Evolutionary conservation across 371 early-diverging fungal genomes (phyloP).

Genomic region (Mortierella sp.): DNA sequence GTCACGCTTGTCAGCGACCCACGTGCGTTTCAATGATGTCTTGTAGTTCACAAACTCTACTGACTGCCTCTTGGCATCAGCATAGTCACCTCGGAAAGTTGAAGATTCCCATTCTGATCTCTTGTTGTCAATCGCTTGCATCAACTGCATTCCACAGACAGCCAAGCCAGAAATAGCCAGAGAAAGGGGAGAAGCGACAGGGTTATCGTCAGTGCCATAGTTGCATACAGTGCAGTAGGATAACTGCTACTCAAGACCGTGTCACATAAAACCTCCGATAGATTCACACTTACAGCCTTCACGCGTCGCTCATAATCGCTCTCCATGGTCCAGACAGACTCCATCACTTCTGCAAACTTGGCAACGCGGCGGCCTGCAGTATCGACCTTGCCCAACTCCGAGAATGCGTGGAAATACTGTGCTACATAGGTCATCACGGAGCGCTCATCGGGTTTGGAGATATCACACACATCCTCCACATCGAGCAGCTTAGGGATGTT

Average conservation of each 20-base stretch:
- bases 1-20: conserved; percentile 92
- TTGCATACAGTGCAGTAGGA: not conserved
- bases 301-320: conserved; percentile 91
- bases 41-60: conserved; percentile 86
- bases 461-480: conserved; percentile 96
- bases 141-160: conserved; percentile 54
- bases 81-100: conserved; percentile 72
- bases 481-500: conserved; percentile 93
- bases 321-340: conserved; percentile 88
- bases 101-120: conserved; percentile 76
- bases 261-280: conserved; percentile 34
- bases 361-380: conserved; percentile 92
- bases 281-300: conserved; percentile 26
- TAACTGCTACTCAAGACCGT: not conserved
- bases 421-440: conserved; percentile 99
- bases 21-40: conserved; percentile 79
- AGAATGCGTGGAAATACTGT: conserved; percentile 98
- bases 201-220: not conserved
- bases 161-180: not conserved
- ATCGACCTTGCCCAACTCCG: conserved; percentile 87
- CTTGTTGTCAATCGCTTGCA: conserved; percentile 69
- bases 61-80: conserved; percentile 80
- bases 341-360: conserved; percentile 90
- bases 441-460: conserved; percentile 95
- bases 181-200: not conserved